Conservation (phyloP, 2,329 filamentous ascomycete genomes). For the Colletotrichum gloeosporioides region DNA sequence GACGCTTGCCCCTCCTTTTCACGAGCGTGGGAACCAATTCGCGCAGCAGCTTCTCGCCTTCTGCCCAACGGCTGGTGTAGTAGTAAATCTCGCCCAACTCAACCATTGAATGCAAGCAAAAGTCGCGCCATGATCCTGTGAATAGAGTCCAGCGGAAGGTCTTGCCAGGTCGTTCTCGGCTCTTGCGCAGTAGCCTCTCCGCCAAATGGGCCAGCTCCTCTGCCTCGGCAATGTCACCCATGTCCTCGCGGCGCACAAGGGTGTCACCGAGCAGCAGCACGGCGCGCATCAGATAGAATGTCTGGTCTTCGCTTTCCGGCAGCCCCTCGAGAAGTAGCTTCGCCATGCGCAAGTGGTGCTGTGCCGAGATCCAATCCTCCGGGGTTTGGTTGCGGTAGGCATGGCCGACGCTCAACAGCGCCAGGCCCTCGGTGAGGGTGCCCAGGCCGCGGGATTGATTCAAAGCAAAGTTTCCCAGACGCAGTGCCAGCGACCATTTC, state of each 20-base stretch:
- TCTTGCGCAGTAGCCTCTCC: conserved; percentile 13
- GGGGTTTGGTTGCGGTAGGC: conserved; percentile 22
- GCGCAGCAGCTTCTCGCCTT: conserved; percentile 23
- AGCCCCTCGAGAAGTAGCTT: conserved; percentile 16
- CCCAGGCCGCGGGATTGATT: conserved; percentile 11
- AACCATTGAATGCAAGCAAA: conserved; percentile 25
- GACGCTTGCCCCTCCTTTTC: conserved; percentile 12
- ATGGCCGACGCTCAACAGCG: conserved; percentile 21
- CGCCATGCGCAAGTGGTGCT: conserved; percentile 19
- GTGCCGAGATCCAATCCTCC: conserved; percentile 17
- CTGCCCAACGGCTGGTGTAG: conserved; percentile 23
- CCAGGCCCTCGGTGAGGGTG: conserved; percentile 19
- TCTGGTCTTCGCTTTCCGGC: conserved; percentile 15
- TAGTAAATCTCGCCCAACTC: conserved; percentile 28
- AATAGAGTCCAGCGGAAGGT: conserved; percentile 17
- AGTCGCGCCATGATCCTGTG: conserved; percentile 21
- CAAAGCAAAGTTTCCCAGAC: conserved; percentile 6
- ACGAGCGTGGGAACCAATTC: conserved; percentile 21
- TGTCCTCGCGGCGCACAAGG: conserved; percentile 22
- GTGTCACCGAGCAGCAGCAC: conserved; percentile 24
- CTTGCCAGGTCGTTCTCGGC: not conserved
- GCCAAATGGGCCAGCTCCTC: conserved; percentile 16
- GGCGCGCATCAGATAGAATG: conserved; percentile 22
- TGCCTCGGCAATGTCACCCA: conserved; percentile 18
- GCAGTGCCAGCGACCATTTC: conserved; percentile 18